Evolutionary conservation across 306 rosid genomes (phyloP).

Genomic region (Ammopiptanthus mongolicus): DNA sequence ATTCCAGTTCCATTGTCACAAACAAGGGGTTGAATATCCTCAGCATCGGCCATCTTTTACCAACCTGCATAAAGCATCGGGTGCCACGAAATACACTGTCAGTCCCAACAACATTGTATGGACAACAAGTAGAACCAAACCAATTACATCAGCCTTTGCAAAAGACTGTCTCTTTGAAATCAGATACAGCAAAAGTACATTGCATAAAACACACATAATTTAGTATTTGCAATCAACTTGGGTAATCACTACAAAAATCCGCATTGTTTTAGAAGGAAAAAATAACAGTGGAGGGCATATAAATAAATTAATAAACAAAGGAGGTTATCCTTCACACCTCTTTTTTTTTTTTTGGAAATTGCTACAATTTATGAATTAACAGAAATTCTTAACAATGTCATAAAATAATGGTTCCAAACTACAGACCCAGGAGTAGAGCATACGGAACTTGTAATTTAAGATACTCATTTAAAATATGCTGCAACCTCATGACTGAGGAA

Average conservation of each 20-base stretch:
- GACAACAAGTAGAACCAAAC: background rate
- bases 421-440: background rate
- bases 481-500: background rate
- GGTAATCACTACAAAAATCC: background rate
- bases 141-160: background rate
- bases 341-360: background rate
- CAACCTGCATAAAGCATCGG: conserved; percentile 20
- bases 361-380: background rate
- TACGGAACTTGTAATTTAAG: background rate
- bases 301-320: background rate
- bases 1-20: conserved; percentile 87
- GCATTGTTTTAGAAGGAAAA: background rate
- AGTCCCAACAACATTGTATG: background rate
- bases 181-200: background rate
- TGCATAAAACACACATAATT: background rate
- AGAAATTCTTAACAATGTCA: background rate
- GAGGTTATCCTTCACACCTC: background rate
- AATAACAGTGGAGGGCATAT: background rate
- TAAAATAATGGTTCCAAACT: background rate
- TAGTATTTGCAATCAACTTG: background rate
- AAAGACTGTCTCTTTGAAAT: background rate
- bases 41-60: conserved; percentile 69
- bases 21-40: conserved; percentile 81
- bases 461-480: background rate
- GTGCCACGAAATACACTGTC: background rate